These are phyloP conservation scores for Aspergillus quadrilineatus DNA, from an alignment of 2,329 filamentous ascomycete genomes.

Conservation along the genomic window DNA sequence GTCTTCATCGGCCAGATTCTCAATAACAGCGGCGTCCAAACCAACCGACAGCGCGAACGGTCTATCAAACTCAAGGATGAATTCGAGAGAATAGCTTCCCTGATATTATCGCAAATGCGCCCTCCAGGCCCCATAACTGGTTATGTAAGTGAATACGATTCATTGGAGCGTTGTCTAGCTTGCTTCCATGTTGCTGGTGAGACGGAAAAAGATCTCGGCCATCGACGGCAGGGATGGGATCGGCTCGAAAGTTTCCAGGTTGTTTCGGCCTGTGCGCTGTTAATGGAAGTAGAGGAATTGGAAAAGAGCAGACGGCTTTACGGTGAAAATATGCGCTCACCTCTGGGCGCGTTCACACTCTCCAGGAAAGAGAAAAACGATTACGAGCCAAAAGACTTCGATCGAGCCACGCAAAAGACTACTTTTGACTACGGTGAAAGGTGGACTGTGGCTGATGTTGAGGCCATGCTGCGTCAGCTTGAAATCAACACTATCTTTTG, in stretches of 20 bases:
- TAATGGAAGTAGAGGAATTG: conserved; percentile 18
- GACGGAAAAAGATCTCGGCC: neutral
- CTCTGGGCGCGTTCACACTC: neutral
- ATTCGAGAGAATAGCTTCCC: conserved; percentile 32
- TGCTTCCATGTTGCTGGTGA: conserved; percentile 17
- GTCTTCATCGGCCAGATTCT: conserved; percentile 60
- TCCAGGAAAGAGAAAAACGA: neutral
- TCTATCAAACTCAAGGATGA: conserved; percentile 46
- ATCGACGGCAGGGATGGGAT: neutral
- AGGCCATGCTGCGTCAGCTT: neutral
- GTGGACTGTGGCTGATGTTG: neutral
- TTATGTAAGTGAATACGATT: conserved; percentile 6
- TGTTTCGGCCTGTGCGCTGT: conserved; percentile 19
- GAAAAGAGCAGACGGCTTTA: conserved; percentile 2
- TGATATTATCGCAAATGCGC: conserved; percentile 18
- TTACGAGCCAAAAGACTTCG: neutral
- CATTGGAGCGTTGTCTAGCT: conserved; percentile 19
- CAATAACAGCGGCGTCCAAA: conserved; percentile 47
- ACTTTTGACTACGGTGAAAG: neutral
- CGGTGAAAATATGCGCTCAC: neutral
- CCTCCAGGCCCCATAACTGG: conserved; percentile 1
- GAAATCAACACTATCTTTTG: neutral
- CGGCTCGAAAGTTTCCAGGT: conserved; percentile 19
- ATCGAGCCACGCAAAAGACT: neutral
- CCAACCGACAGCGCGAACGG: conserved; percentile 40